Base-by-base conservation (phyloP, 495 filamentous ascomycete species). In the Penicillium mononematosum region DNA sequence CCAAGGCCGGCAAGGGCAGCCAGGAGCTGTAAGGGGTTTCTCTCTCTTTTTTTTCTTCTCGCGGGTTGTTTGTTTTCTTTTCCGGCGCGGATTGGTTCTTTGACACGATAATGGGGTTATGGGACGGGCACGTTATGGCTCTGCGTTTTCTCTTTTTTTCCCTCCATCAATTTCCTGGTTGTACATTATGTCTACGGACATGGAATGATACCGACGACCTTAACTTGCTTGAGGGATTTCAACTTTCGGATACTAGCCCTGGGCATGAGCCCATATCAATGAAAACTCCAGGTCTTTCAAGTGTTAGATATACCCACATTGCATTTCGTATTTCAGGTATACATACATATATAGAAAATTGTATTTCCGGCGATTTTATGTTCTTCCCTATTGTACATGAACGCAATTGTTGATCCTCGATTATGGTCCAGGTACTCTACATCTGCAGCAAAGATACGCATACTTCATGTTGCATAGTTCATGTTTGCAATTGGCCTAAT, bases 91-190 rank as follows among this genome's bases (percentile, higher is more conserved):
- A 73, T 77, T 77, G 81, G 84, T 87, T 83, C 78, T 81, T 83
- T 86, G 77, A 84, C 81, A 86, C 86, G 89, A 89, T 88, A 85
- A 90, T 85, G 89, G 90, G 90, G 88, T 93, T 88, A 85, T 86
- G 88, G 85, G 77, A 79, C 81, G 83, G 84, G 73, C 77, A 78
- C 87, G 81, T 84, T 80, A 88, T 80, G 89, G 88, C 83, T 85
- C 84, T 83, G 77, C 81, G 85, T 87, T 83, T 75, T 77, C 69
- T 81, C 79, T 80, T 85, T 86, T 82, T 46, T 19, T 12, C n/a
- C n/a, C 80, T 73, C 78, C 75, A 55, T 55, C 53, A 77, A 80
- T 83, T 72, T 87, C 83, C 83, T 83, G 88, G 86, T 85, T 96
- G 91, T 96, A 96, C 83, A 94, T 91, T 94, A 92, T 87, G 78